These are phyloP conservation scores for Neoarthrinium moseri DNA, from an alignment of 2,329 filamentous ascomycete genomes.

Conservation along the genomic window DNA sequence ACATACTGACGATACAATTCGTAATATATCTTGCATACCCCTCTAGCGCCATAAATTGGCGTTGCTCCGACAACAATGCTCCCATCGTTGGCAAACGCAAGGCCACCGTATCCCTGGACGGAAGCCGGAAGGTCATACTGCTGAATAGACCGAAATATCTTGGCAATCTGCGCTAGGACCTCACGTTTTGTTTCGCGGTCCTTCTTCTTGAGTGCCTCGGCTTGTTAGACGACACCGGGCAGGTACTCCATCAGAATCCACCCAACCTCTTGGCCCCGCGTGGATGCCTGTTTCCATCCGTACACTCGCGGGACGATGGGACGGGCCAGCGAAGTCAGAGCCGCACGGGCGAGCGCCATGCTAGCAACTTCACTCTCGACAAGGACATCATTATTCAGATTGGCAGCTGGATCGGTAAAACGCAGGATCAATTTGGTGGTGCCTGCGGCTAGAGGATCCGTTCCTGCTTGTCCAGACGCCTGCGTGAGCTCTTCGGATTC, in stretches of 20 bases:
- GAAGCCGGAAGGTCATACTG: background rate
- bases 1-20: background rate
- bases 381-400: background rate
- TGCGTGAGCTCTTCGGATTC: no score
- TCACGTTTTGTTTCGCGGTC: background rate
- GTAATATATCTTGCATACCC: background rate
- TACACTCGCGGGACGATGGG: background rate
- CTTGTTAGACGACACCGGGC: no score
- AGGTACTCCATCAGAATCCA: background rate
- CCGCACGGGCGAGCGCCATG: background rate
- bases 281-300: conserved; percentile 2
- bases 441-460: background rate
- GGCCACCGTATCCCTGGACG: conserved; percentile 1
- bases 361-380: conserved; percentile 1
- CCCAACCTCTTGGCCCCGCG: background rate
- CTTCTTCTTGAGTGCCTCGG: no score
- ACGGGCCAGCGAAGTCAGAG: background rate
- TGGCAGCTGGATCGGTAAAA: background rate
- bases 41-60: background rate
- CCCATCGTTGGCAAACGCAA: background rate
- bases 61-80: background rate
- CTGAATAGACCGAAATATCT: background rate
- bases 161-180: background rate
- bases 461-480: no score
- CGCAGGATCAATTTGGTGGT: background rate